phyloP scores from a whole-genome alignment of 139 green algal species.

The Coelastrella sp. region DNA sequence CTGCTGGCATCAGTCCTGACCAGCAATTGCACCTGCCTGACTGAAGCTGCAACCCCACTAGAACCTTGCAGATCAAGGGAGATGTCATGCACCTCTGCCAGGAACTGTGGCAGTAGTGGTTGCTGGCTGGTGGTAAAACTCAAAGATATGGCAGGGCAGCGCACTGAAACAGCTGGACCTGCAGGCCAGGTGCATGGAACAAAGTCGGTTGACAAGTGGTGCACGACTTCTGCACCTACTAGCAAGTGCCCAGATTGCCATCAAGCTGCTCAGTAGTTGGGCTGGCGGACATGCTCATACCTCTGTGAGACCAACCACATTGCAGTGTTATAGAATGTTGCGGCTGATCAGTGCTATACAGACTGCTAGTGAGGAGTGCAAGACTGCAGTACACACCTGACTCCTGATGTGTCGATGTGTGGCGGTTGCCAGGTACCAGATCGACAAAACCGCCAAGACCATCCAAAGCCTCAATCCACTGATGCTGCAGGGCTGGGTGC shows the following conservation, averaged over 20 bases:
- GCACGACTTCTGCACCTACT: too few relatives aligned
- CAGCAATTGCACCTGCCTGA: slow-evolving; percentile 7
- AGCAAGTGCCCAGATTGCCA: too few relatives aligned
- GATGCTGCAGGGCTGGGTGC: neutral
- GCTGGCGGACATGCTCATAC: too few relatives aligned
- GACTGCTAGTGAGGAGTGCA: too few relatives aligned
- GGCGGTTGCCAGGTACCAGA: slow-evolving; percentile 26
- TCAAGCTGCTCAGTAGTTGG: too few relatives aligned
- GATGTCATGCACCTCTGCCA: slow-evolving; percentile 1
- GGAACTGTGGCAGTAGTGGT: neutral
- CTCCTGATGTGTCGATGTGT: neutral
- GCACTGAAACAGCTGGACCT: slow-evolving; percentile 21
- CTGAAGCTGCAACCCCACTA: neutral
- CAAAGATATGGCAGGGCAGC: neutral
- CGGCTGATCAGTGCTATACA: too few relatives aligned
- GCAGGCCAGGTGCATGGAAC: too few relatives aligned
- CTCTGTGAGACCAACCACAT: too few relatives aligned
- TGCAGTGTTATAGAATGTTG: too few relatives aligned
- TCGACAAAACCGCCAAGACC: slow-evolving; percentile 46
- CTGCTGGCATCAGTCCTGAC: neutral
- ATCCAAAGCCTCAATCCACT: slow-evolving; percentile 47
- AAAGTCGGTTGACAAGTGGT: too few relatives aligned
- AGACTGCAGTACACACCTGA: neutral
- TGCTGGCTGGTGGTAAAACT: slow-evolving; percentile 9
- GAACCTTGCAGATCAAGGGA: neutral